Evolutionary conservation across 208 protist species (phyloP).

Genomic region (Endotrypanum monterogeii): DNA sequence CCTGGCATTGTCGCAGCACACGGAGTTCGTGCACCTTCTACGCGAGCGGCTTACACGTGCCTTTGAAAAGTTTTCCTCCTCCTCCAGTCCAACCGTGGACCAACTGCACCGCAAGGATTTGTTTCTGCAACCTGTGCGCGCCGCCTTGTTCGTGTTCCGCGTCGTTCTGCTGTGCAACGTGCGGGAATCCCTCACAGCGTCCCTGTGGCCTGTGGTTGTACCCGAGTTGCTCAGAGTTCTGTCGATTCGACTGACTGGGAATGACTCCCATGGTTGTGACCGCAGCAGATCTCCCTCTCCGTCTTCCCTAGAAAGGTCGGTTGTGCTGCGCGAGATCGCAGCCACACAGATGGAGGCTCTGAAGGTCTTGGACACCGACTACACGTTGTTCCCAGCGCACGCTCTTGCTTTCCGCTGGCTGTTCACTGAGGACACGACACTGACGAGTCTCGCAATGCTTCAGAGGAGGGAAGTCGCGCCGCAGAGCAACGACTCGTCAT

Average conservation of each 20-base stretch:
- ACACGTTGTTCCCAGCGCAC: conserved; percentile 44
- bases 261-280: not conserved
- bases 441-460: conserved; percentile 7
- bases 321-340: conserved; percentile 35
- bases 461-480: not conserved
- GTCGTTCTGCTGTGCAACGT: conserved; percentile 47
- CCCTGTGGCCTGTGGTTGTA: conserved; percentile 57
- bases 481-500: not conserved
- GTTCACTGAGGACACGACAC: conserved; percentile 29
- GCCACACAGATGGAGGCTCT: conserved; percentile 61
- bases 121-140: conserved; percentile 33
- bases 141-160: conserved; percentile 60
- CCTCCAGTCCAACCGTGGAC: conserved; percentile 10
- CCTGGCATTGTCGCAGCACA: conserved; percentile 13
- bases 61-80: conserved; percentile 32
- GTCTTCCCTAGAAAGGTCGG: not conserved
- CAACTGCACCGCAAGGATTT: conserved; percentile 25
- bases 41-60: conserved; percentile 44
- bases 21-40: conserved; percentile 45
- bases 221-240: conserved; percentile 36
- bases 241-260: not conserved
- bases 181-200: conserved; percentile 28
- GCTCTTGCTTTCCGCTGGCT: conserved; percentile 32
- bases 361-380: conserved; percentile 57
- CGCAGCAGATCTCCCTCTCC: not conserved